phyloP scores from a whole-genome alignment of 2,329 filamentous ascomycete species.

The Alternaria sp. region DNA sequence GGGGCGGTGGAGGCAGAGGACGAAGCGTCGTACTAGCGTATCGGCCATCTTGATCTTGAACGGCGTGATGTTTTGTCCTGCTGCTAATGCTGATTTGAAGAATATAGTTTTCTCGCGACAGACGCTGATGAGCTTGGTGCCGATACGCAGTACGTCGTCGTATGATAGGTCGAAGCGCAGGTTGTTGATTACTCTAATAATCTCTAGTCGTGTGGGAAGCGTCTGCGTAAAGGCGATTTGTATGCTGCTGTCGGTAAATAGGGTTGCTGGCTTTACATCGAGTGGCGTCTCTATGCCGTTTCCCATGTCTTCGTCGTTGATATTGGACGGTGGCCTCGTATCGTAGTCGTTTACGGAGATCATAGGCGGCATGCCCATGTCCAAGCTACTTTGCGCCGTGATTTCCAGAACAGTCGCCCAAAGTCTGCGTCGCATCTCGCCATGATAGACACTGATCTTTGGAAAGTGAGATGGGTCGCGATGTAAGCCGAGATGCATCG shows the following conservation, averaged over 20 bases:
- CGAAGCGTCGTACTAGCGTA: constrained; percentile 60
- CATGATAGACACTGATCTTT: constrained; percentile 43
- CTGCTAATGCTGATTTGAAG: constrained; percentile 19
- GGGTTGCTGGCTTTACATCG: constrained; percentile 23
- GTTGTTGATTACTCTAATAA: constrained; percentile 43
- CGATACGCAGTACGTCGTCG: constrained; percentile 34
- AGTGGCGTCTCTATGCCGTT: constrained; percentile 33
- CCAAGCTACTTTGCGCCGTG: constrained; percentile 45
- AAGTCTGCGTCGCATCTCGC: constrained; percentile 47
- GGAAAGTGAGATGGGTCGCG: constrained; percentile 47
- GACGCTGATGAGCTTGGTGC: constrained; percentile 28
- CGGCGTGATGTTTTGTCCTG: constrained; percentile 13
- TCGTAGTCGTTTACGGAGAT: constrained; percentile 48
- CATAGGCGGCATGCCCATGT: constrained; percentile 47
- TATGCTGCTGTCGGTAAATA: constrained; percentile 47
- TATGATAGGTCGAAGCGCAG: constrained; percentile 40
- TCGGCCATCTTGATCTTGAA: constrained; percentile 59
- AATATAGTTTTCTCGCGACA: constrained; percentile 27
- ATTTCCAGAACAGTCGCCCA: constrained; percentile 47
- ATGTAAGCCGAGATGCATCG: constrained; percentile 52
- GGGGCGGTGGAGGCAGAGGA: constrained; percentile 61
- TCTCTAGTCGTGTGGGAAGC: constrained; percentile 45
- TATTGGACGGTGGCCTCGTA: constrained; percentile 46
- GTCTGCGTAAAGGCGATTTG: constrained; percentile 44
- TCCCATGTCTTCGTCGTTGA: constrained; percentile 49